Conservation (phyloP, 768 basidiomycete genomes). For the Rhizopogon vulgaris region DNA sequence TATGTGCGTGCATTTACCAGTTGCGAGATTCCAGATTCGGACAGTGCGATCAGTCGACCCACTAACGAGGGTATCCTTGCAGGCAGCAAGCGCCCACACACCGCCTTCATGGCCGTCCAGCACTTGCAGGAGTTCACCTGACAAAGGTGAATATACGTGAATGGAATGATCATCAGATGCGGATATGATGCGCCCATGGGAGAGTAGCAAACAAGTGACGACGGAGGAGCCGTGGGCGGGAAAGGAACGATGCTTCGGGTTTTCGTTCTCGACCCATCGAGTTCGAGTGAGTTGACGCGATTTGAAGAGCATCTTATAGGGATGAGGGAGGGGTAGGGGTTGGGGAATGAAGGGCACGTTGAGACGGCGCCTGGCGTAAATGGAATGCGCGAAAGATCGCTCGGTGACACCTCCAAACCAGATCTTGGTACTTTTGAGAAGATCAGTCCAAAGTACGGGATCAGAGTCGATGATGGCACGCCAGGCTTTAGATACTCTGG, state of each 20-base stretch:
- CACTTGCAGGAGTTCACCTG: constrained; percentile 66
- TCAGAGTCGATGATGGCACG: constrained; percentile 88
- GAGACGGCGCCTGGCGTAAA: constrained; percentile 54
- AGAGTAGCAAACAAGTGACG: constrained; percentile 94
- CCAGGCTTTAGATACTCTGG: constrained; percentile 88
- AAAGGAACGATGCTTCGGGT: constrained; percentile 76
- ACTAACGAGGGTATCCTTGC: constrained; percentile 82
- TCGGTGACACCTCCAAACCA: constrained; percentile 90
- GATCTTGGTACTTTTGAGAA: constrained; percentile 75
- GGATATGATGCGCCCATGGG: constrained; percentile 90
- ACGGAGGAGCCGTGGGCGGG: constrained; percentile 85
- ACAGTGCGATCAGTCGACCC: constrained; percentile 94
- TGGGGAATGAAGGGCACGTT: constrained; percentile 32
- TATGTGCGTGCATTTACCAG: constrained; percentile 80
- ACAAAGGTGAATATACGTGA: constrained; percentile 86
- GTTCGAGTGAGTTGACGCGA: constrained; percentile 76
- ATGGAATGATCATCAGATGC: constrained; percentile 98
- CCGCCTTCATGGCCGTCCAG: constrained; percentile 92
- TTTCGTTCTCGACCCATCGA: constrained; percentile 70
- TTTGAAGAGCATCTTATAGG: constrained; percentile 91
- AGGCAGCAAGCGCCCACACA: constrained; percentile 93
- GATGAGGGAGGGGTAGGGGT: constrained; percentile 69
- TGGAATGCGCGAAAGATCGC: constrained; percentile 67
- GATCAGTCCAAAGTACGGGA: constrained; percentile 82
- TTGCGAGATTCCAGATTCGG: constrained; percentile 81